These are phyloP conservation scores for Silene conica DNA, from an alignment of 148 eudicot genomes.

Conservation along the genomic window DNA sequence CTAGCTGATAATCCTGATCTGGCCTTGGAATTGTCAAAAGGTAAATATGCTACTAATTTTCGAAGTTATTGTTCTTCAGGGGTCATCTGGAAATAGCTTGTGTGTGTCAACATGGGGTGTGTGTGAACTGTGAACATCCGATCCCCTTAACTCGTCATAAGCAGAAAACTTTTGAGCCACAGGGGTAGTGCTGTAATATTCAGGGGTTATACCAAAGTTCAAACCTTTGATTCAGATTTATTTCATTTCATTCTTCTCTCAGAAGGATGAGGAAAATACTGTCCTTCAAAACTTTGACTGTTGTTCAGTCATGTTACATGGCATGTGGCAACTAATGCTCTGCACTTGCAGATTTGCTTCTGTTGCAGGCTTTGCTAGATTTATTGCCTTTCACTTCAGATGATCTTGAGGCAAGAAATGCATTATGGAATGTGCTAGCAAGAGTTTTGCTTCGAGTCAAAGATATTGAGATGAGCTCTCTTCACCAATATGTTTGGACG, in stretches of 20 bases:
- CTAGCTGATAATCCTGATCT: constrained; percentile 63
- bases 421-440: constrained; percentile 75
- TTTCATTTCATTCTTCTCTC: background rate
- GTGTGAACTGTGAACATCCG: background rate
- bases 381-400: constrained; percentile 74
- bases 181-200: background rate
- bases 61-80: background rate
- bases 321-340: constrained; percentile 19
- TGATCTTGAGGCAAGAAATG: constrained; percentile 74
- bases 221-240: background rate
- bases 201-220: background rate
- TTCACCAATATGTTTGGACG: constrained; percentile 41
- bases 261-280: background rate
- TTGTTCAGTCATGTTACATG: constrained; percentile 1
- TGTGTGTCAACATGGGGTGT: background rate
- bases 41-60: constrained; percentile 34
- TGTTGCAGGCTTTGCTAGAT: constrained; percentile 71
- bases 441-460: constrained; percentile 43
- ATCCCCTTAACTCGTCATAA: background rate
- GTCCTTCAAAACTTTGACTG: background rate
- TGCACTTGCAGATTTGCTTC: constrained; percentile 45
- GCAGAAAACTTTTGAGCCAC: background rate
- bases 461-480: constrained; percentile 47
- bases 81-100: background rate
- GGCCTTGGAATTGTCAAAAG: constrained; percentile 56